Base-by-base conservation (phyloP, 495 filamentous ascomycete genomes). In the Stereocaulon alpinum region DNA sequence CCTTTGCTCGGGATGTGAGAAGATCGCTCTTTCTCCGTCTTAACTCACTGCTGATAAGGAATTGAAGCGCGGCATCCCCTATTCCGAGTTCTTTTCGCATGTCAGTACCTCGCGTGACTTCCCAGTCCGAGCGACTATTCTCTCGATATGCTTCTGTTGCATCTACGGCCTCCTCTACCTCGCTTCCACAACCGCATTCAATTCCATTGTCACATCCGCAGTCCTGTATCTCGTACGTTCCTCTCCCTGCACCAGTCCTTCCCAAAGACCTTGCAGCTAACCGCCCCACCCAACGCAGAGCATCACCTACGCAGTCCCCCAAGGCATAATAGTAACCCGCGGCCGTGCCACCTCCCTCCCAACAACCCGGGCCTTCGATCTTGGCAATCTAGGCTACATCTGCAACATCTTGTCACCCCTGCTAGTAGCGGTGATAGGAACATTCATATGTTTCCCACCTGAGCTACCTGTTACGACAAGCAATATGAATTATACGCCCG, bases 91-190 rank as follows among this genome's bases (percentile, higher is more conserved):
- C 56, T 72, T 72, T 59, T 56, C 66, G 22, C 34, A 61, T 3
- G 60, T 72, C 20, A 54, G 65, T 58, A 6, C 12, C 0, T 50
- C 15, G 1, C 54, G 64, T 2, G 54, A 70, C 44, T 69, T 69
- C 43, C 73, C 71, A 2, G 54, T 69, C 5, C 60, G 66, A 42
- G 61, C 73, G 2, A 75, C 71, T 1, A 30, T 70, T 24, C 63
- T 63, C 15, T 58, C 71, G 0, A 50, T 64, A n/a, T 30, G 61
- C 17, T 72, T 77, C 50, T 61, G 60, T 18, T 57, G 50, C 40
- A 10, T 72, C 24, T 75, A 73, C 59, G 72, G 73, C 6, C 61
- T 74, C 0, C 65, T 77, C 12, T 75, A 74, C 50, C 59, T 77
- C 37, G 72, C 67, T 3, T 72, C 68, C 15, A 74, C 73, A 4